Percentiles rank a stretch among this genome's conserved stretches.
Evolutionary conservation across 2,329 filamentous ascomycete species (phyloP).

Genomic region (Cryphonectria parasitica): DNA sequence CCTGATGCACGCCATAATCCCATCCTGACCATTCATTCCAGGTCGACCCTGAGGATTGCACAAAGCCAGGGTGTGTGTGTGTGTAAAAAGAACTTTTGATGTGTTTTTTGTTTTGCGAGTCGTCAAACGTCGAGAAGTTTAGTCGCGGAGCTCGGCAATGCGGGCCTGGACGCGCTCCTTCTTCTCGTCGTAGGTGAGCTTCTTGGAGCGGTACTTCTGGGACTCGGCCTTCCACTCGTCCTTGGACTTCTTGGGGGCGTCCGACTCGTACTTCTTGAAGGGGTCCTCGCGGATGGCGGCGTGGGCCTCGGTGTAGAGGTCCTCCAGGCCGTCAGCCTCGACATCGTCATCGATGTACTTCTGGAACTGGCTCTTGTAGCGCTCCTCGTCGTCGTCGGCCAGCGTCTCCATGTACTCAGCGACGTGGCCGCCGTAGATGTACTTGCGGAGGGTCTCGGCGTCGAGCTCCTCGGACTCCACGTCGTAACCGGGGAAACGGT

Average conservation of each 20-base stretch:
- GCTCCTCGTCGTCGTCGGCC: slow-evolving; percentile 99
- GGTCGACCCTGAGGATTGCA: slow-evolving; percentile 18
- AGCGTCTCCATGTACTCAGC: slow-evolving; percentile 99
- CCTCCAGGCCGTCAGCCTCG: slow-evolving; percentile 96
- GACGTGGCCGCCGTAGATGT: slow-evolving; percentile 98
- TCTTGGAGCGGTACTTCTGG: slow-evolving; percentile 80
- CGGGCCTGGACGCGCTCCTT: slow-evolving; percentile 82
- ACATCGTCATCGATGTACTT: slow-evolving; percentile 97
- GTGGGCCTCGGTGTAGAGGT: slow-evolving; percentile 94
- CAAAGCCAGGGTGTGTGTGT: slow-evolving; percentile 16
- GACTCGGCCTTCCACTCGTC: slow-evolving; percentile 96
- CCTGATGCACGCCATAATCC: slow-evolving; percentile 27
- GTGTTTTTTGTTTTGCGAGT: slow-evolving; percentile 7
- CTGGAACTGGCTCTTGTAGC: slow-evolving; percentile 97
- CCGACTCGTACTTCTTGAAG: slow-evolving; percentile 84
- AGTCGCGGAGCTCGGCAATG: slow-evolving; percentile 79
- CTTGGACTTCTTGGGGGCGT: slow-evolving; percentile 90
- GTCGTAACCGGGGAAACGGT: slow-evolving; percentile 99
- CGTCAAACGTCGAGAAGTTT: slow-evolving; percentile 32
- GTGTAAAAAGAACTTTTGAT: slow-evolving; percentile 3
- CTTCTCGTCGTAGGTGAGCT: slow-evolving; percentile 85
- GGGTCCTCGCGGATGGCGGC: slow-evolving; percentile 96
- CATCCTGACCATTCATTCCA: slow-evolving; percentile 26
- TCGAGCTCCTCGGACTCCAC: slow-evolving; percentile 98
- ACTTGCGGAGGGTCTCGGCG: slow-evolving; percentile 94